Conservation (phyloP, 768 basidiomycete genomes). For the Russula compacta region DNA sequence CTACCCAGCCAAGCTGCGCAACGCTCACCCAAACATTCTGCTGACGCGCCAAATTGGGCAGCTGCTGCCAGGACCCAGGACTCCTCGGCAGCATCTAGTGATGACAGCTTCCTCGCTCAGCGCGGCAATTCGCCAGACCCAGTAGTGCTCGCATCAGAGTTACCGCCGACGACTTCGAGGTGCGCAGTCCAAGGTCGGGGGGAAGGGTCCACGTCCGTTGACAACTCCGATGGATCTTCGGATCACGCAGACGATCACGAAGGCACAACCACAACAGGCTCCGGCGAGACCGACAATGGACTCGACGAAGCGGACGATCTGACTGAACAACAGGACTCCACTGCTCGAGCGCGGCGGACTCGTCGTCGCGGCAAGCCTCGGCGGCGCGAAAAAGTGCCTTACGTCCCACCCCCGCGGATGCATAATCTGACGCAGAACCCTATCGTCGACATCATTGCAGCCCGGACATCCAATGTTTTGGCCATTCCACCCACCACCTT, state of each 20-base stretch:
- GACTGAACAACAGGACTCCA: background rate
- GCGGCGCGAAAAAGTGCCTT: slow-evolving; percentile 4
- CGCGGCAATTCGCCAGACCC: background rate
- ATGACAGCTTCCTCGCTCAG: background rate
- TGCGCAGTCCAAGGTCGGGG: slow-evolving; percentile 4
- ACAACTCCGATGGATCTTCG: slow-evolving; percentile 4
- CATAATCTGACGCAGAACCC: background rate
- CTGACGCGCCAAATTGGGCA: slow-evolving; percentile 13
- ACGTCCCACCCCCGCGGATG: slow-evolving; percentile 13
- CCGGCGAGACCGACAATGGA: background rate
- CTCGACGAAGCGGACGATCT: background rate
- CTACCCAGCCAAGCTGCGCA: background rate
- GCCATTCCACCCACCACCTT: background rate
- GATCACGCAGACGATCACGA: slow-evolving; percentile 7
- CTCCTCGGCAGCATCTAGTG: background rate
- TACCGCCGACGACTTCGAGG: background rate
- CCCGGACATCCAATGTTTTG: background rate
- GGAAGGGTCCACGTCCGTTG: background rate
- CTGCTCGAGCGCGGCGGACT: background rate
- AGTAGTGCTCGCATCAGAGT: background rate
- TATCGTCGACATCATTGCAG: background rate
- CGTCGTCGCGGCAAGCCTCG: slow-evolving; percentile 4
- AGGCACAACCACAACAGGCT: background rate
- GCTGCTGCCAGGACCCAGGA: background rate
- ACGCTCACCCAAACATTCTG: background rate